Evolutionary conservation across 2,329 filamentous ascomycete genomes (phyloP), one percentile per base, ranked within the genome.

Genomic region (Aspergillus uvarum): DNA sequence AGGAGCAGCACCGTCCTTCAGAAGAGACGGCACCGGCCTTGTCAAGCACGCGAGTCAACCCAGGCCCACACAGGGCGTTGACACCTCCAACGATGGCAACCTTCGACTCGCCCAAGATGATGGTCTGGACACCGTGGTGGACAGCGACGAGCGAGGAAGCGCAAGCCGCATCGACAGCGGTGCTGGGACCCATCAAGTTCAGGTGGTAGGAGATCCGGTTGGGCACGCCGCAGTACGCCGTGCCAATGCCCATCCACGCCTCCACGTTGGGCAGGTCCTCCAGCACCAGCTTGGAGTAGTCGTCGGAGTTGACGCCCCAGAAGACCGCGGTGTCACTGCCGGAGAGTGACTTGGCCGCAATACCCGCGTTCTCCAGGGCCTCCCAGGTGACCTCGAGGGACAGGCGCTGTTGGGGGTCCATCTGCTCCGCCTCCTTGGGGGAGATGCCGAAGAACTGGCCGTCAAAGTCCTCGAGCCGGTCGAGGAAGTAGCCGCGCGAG

Each of bases 221-320:
- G 1, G 64, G 69, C 58, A 79, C 65, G 4, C 75, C 74, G 51
- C 72, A 74, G 31, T 68, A 72, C 0, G 75, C 73, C 0, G 75
- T 79, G 0, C 77, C 77, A 47, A 78, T 76, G 2, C 74, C 76
- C 72, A 75, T 77, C 68, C 70, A 76, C 0, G 76, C 69, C 21
- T 76, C 73, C 16, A 78, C 68, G 16, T 71, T 68, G 0, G 71
- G 69, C 4, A 77, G 55, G 56, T 79, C 77, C 56, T 78, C 75
- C 3, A 77, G 63, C 3, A 77, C 42, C 2, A 75, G 65, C 47
- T 69, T 69, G 5, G 68, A 69, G 56, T 78, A 78, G 59, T 79
- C 76, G 55, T 76, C 71, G 1, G 70, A 71, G 58, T 71, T 68
- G 1, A 73, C 68, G 4, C 73, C 73, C 67, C 67, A 69, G 57